phyloP scores from a whole-genome alignment of 2,329 filamentous ascomycete genomes.

The Pseudocercospora musae region DNA sequence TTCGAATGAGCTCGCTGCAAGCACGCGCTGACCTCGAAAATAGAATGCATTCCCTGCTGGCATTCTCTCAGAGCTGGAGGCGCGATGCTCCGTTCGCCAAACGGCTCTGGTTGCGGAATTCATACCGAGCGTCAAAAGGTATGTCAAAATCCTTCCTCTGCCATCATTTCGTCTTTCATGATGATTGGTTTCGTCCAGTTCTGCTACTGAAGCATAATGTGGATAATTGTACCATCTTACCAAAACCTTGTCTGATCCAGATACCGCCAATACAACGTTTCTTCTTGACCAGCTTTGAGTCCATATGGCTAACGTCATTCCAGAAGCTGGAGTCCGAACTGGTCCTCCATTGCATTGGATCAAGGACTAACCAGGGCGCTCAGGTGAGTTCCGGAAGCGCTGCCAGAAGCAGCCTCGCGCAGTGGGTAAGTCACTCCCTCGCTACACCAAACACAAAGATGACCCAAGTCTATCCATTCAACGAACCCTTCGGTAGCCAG shows the following conservation, averaged over 20 bases:
- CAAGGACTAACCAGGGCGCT: no score
- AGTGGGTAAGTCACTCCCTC: conserved; percentile 15
- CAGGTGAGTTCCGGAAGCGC: not conserved
- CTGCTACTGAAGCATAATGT: conserved; percentile 40
- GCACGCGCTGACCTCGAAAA: not conserved
- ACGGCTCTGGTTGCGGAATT: not conserved
- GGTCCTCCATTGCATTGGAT: no score
- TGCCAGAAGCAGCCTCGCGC: not conserved
- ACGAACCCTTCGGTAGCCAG: conserved; percentile 36
- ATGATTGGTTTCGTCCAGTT: conserved; percentile 43
- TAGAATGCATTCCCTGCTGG: not conserved
- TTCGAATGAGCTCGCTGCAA: not conserved
- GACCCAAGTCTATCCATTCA: conserved; percentile 42
- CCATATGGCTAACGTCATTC: not conserved
- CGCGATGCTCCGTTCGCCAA: not conserved
- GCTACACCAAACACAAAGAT: conserved; percentile 30
- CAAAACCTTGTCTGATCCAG: conserved; percentile 37
- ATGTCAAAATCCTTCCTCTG: conserved; percentile 11
- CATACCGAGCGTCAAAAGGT: conserved; percentile 9
- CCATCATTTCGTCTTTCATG: conserved; percentile 25
- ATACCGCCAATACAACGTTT: conserved; percentile 5
- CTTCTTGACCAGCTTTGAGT: not conserved
- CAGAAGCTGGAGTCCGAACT: not conserved
- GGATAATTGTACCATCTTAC: conserved; percentile 39
- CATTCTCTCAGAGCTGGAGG: no score